A percentile compares a stretch with the other conserved stretches of the same genome.
These are phyloP conservation scores for Leccinum fibrillosum DNA, from an alignment of 768 basidiomycete species.

Conservation along the genomic window DNA sequence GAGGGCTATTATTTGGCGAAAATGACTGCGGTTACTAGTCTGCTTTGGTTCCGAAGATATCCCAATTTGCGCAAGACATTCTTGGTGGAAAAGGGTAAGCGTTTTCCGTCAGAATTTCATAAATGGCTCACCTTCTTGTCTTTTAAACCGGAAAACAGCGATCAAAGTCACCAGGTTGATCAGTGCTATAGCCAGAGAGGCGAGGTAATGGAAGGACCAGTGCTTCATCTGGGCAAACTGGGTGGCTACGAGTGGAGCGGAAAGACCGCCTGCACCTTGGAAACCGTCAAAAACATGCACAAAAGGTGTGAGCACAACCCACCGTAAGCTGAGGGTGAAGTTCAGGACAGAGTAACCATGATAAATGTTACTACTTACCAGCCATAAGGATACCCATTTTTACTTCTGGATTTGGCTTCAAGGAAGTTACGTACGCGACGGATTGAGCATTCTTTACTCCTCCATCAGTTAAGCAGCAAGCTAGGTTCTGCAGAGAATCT, in stretches of 20 bases:
- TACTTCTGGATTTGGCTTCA: conserved; percentile 50
- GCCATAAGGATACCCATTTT: conserved; percentile 75
- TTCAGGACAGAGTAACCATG: not conserved
- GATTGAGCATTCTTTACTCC: conserved; percentile 61
- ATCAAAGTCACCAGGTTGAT: conserved; percentile 50
- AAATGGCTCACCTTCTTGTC: conserved; percentile 53
- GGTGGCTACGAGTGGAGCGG: conserved; percentile 52
- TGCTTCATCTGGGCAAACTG: conserved; percentile 39
- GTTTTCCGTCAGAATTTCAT: not conserved
- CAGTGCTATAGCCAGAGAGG: conserved; percentile 63
- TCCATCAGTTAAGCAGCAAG: not conserved
- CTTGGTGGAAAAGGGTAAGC: conserved; percentile 20
- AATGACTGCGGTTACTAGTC: conserved; percentile 35
- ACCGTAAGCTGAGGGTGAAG: conserved; percentile 13
- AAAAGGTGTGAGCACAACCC: not conserved
- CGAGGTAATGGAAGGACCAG: conserved; percentile 43
- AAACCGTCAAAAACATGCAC: not conserved
- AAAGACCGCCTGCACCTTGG: conserved; percentile 46
- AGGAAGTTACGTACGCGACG: conserved; percentile 63
- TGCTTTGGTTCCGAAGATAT: conserved; percentile 25
- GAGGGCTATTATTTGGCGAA: conserved; percentile 44
- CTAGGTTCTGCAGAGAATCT: not conserved
- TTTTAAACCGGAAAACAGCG: conserved; percentile 59
- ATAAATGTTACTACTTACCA: conserved; percentile 3
- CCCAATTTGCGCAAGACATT: conserved; percentile 36